Percentiles rank a stretch among this genome's conserved stretches.
These are phyloP conservation scores for Puccinia horiana DNA, from an alignment of 1,284 basidiomycete species.

Conservation along the genomic window DNA sequence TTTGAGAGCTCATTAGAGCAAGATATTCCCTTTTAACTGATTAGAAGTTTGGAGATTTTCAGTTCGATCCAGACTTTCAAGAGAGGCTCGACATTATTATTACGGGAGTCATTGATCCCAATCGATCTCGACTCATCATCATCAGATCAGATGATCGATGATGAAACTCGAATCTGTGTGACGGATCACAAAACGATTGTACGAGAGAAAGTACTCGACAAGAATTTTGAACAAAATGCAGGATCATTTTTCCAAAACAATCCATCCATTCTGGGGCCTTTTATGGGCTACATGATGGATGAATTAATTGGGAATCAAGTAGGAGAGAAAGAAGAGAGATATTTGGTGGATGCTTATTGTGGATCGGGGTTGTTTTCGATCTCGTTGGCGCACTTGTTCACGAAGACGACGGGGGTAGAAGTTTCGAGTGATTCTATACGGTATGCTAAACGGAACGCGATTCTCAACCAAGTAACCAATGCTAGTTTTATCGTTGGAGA, in stretches of 20 bases:
- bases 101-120: constrained; percentile 69
- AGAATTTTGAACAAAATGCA: constrained; percentile 82
- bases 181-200: constrained; percentile 79
- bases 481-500: constrained; percentile 64
- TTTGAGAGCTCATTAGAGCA: constrained; percentile 48
- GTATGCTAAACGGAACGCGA: constrained; percentile 76
- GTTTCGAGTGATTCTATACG: constrained; percentile 70
- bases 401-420: constrained; percentile 84
- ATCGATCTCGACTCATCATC: constrained; percentile 61
- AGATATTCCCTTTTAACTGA: too few species aligned
- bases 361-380: constrained; percentile 87
- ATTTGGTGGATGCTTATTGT: constrained; percentile 58
- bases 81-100: constrained; percentile 83
- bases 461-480: constrained; percentile 67
- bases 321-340: constrained; percentile 48
- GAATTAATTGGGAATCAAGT: constrained; percentile 9
- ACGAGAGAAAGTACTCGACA: constrained; percentile 78
- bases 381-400: constrained; percentile 76
- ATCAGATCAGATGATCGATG: constrained; percentile 55
- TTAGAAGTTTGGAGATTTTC: not conserved
- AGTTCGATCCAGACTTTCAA: constrained; percentile 81
- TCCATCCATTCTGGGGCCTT: constrained; percentile 80
- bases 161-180: constrained; percentile 70
- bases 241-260: constrained; percentile 98
- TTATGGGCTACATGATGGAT: constrained; percentile 73